Evolutionary conservation across 2,329 filamentous ascomycete genomes (phyloP).

Genomic region (Apiospora sp.): DNA sequence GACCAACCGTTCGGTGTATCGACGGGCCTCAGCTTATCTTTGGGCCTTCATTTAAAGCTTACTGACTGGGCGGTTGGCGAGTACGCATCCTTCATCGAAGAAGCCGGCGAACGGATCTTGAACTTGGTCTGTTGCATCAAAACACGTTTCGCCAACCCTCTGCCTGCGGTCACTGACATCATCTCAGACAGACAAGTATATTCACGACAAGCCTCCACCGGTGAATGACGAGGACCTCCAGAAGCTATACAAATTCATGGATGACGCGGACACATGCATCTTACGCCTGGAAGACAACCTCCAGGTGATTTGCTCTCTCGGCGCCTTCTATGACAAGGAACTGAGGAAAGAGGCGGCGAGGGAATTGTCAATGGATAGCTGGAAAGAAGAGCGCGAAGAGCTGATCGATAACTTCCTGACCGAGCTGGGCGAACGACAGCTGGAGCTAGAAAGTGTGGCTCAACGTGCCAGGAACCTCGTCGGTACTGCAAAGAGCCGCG

Average conservation of each 20-base stretch:
- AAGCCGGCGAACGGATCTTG: not conserved
- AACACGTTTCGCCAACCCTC: no score
- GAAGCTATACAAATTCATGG: not conserved
- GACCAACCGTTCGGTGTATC: no score
- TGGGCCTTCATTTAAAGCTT: not conserved
- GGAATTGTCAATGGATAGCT: not conserved
- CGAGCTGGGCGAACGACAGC: not conserved
- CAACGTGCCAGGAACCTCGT: not conserved
- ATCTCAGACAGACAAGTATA: not conserved
- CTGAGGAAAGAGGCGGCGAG: not conserved
- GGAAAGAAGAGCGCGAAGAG: not conserved
- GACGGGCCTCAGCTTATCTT: not conserved
- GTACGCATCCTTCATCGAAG: not conserved
- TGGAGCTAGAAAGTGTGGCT: not conserved
- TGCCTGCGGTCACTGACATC: not conserved
- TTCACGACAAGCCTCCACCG: not conserved
- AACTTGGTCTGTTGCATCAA: not conserved
- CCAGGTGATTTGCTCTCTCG: not conserved
- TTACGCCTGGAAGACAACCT: not conserved
- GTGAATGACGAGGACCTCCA: not conserved
- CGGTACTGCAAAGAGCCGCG: not conserved
- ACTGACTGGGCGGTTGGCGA: not conserved
- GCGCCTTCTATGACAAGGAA: not conserved
- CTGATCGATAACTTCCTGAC: not conserved
- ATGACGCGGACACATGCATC: not conserved